Conservation (phyloP, 2,329 filamentous ascomycete genomes). For the Trichoderma sp. region DNA sequence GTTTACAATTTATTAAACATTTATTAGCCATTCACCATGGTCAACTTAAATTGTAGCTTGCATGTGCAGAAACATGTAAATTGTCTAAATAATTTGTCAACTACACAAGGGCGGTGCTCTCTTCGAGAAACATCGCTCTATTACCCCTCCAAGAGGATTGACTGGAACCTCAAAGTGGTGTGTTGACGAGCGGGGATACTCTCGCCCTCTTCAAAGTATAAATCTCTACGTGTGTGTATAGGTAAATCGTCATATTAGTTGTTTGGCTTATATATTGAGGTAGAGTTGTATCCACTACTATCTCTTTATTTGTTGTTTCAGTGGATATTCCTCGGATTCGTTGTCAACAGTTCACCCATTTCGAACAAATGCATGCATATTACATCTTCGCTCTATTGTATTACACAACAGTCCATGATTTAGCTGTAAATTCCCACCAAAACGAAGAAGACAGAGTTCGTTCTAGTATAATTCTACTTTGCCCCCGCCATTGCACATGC, state of each 20-base stretch:
- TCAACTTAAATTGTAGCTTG: neutral
- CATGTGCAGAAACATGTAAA: neutral
- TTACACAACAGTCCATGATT: neutral
- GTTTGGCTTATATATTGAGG: neutral
- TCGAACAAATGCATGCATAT: neutral
- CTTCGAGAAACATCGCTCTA: neutral
- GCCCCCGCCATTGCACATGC: constrained; percentile 5
- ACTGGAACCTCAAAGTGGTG: neutral
- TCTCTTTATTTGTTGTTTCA: neutral
- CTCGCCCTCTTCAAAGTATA: neutral
- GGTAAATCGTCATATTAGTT: neutral
- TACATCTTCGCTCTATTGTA: neutral
- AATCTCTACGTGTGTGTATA: neutral
- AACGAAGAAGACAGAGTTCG: neutral
- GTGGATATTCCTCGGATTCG: neutral
- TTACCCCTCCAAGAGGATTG: neutral
- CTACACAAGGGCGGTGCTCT: neutral
- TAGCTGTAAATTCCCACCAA: neutral
- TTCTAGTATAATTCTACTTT: neutral
- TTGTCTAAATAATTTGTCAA: neutral
- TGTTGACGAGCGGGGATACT: neutral
- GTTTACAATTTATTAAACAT: neutral
- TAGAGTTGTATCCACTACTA: neutral
- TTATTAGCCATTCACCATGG: neutral
- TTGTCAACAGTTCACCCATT: neutral